Conservation (phyloP, 2,329 filamentous ascomycete species). For the Scedosporium apiospermum region DNA sequence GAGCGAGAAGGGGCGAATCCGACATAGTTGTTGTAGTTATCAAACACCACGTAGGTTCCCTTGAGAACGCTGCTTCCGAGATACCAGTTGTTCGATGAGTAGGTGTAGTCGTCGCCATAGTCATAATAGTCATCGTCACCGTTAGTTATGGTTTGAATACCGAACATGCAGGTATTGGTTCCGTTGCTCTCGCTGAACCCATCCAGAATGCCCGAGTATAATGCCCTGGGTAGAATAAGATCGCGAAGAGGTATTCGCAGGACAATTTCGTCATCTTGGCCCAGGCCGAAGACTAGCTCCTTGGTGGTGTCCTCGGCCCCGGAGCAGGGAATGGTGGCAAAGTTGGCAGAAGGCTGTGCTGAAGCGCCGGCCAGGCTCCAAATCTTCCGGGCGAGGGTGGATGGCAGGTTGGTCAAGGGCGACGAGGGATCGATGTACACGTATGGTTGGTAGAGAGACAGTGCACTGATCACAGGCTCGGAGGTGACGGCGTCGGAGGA, state of each 20-base stretch:
- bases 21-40: constrained; percentile 62
- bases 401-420: constrained; percentile 59
- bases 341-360: constrained; percentile 12
- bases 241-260: constrained; percentile 46
- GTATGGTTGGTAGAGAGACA: constrained; percentile 32
- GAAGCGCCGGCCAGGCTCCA: constrained; percentile 49
- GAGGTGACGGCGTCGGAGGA: constrained; percentile 35
- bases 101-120: background rate
- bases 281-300: constrained; percentile 38
- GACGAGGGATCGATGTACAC: constrained; percentile 67
- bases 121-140: no score
- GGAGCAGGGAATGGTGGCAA: constrained; percentile 43
- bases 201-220: constrained; percentile 21
- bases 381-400: constrained; percentile 42
- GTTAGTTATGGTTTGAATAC: constrained; percentile 43
- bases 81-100: constrained; percentile 26
- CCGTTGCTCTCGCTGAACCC: constrained; percentile 29
- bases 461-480: constrained; percentile 37
- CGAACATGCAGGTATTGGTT: constrained; percentile 41
- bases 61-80: constrained; percentile 50
- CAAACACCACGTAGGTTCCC: constrained; percentile 66
- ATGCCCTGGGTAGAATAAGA: constrained; percentile 36
- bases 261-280: constrained; percentile 32
- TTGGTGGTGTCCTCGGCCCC: constrained; percentile 39
- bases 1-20: constrained; percentile 61